Conservation (phyloP, 257 asterid genomes). For the Gentiana macrophylla region DNA sequence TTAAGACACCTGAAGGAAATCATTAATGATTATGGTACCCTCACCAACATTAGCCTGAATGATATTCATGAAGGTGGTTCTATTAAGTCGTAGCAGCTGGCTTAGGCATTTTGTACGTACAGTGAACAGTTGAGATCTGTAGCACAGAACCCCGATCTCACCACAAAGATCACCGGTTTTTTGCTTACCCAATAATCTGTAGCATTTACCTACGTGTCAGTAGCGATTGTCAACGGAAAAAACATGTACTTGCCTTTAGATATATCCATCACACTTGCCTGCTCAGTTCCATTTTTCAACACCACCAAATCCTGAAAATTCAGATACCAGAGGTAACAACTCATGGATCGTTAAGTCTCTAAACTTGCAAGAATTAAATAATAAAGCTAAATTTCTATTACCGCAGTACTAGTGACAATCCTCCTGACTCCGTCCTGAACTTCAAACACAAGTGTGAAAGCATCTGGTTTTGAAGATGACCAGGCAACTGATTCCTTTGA, state of each 20-base stretch:
- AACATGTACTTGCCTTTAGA: not conserved
- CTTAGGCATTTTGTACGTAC: slow-evolving; percentile 71
- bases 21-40: slow-evolving; percentile 75
- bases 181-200: slow-evolving; percentile 76
- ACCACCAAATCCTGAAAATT: slow-evolving; percentile 27
- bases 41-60: slow-evolving; percentile 87
- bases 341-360: not conserved
- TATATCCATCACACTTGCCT: slow-evolving; percentile 35
- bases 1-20: slow-evolving; percentile 64
- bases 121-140: slow-evolving; percentile 79
- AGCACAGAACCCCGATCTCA: slow-evolving; percentile 88
- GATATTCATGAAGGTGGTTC: slow-evolving; percentile 66
- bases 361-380: not conserved
- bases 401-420: slow-evolving; percentile 39
- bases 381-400: slow-evolving; percentile 5
- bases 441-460: slow-evolving; percentile 37
- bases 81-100: slow-evolving; percentile 68
- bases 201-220: slow-evolving; percentile 11
- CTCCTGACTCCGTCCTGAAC: slow-evolving; percentile 30
- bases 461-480: slow-evolving; percentile 32
- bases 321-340: slow-evolving; percentile 9
- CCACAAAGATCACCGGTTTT: slow-evolving; percentile 79
- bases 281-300: slow-evolving; percentile 37
- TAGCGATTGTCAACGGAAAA: not conserved
- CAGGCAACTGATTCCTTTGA: slow-evolving; percentile 29